Conservation (phyloP, 2,329 filamentous ascomycete species). For the Dactylellina haptotyla region DNA sequence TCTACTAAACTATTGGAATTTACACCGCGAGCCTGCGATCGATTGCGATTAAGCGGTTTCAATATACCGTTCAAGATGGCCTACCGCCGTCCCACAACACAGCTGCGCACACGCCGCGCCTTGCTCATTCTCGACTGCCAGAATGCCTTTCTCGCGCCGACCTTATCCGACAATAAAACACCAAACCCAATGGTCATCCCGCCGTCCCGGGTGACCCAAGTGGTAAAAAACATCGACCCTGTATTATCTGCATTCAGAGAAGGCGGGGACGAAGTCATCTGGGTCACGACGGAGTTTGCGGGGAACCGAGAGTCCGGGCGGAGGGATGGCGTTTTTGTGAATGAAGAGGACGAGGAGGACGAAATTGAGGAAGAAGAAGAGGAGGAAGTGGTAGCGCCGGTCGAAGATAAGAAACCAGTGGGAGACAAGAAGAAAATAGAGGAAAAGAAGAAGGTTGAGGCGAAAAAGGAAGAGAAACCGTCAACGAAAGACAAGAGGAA, state of each 20-base stretch:
- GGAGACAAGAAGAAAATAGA: neutral
- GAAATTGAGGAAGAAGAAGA: slow-evolving; percentile 61
- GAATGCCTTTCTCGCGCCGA: slow-evolving; percentile 77
- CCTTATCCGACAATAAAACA: slow-evolving; percentile 54
- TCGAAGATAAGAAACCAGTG: too few relatives aligned
- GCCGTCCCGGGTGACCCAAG: slow-evolving; percentile 68
- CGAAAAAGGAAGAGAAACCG: neutral
- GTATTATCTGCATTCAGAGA: slow-evolving; percentile 79
- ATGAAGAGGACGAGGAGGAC: slow-evolving; percentile 57
- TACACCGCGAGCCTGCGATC: neutral
- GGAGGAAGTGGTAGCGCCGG: slow-evolving; percentile 56
- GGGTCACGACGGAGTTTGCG: slow-evolving; percentile 81
- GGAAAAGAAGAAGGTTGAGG: neutral
- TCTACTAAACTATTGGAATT: neutral
- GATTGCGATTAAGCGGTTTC: neutral
- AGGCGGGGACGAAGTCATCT: slow-evolving; percentile 77
- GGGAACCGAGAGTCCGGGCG: slow-evolving; percentile 68
- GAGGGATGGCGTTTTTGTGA: slow-evolving; percentile 64
- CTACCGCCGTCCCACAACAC: slow-evolving; percentile 34
- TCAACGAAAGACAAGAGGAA: neutral
- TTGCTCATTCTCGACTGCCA: slow-evolving; percentile 87
- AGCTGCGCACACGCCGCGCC: slow-evolving; percentile 69
- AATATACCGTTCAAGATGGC: slow-evolving; percentile 5
- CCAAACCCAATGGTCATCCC: slow-evolving; percentile 74
- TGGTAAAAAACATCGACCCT: slow-evolving; percentile 73